Evolutionary conservation across 2,329 filamentous ascomycete genomes (phyloP), one percentile per base, ranked within the genome.

Genomic region (Exophiala sp.): DNA sequence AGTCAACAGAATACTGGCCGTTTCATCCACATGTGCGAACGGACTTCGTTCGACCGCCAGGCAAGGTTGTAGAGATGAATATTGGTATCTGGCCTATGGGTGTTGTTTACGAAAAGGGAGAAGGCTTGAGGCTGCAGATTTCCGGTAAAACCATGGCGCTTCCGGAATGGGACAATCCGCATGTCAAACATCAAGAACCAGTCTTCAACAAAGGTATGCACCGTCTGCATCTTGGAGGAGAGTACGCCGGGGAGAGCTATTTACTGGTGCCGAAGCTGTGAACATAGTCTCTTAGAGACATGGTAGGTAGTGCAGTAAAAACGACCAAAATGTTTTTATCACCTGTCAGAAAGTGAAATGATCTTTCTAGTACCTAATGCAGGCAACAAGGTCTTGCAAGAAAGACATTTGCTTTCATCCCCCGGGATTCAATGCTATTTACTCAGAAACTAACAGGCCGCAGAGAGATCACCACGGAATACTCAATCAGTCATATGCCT

Each of bases 41-140:
- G 34, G 67, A 75, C 42, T 73, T 74, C 55, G 63, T 78, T 1
- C 50, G 61, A 3, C 68, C 67, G 0, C 34, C 33, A 5, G 75
- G 75, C 0, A 63, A 70, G 2, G 62, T 78, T 14, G 74, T 77
- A 4, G 70, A 70, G 60, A 63, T 78, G 8, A 72, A 78, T 44
- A 77, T 78, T 53, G 74, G 74, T 0, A 74, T 78, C 11, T 78
- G 74, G 75, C 69, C 71, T 0, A 73, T 75, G 68, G 75, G 75
- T 0, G 66, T 76, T 0, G 71, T 75, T n/a, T 78, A 72, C 58
- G 74, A 77, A 3, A 71, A 66, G 8, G 75, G 72, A 0, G 72
- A 77, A 33, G 46, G 34, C 0, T 21, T 57, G 8, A 16, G 46
- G 18, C 32, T 57, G 36, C 50, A 54, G 46, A 54, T 57, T 16